Evolutionary conservation across 768 basidiomycete genomes (phyloP).

Genomic region (Tylopilus sp.): DNA sequence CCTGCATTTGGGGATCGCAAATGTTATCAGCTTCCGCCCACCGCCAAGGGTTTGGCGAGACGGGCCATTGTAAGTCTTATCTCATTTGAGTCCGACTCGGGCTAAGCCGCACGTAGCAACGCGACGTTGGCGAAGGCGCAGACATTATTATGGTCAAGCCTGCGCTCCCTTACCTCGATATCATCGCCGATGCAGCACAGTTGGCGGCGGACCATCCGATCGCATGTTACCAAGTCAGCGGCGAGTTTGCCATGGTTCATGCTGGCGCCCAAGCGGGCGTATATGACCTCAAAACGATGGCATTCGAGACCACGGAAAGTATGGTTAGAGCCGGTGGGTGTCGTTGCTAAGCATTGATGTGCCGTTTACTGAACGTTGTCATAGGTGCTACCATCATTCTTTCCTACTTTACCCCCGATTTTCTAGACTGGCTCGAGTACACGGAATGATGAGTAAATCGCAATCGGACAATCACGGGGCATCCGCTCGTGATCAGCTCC

Average conservation of each 20-base stretch:
- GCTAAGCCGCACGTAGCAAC: constrained; percentile 49
- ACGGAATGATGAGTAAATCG: background rate
- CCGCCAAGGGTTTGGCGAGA: constrained; percentile 84
- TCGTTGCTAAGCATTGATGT: background rate
- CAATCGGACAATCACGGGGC: constrained; percentile 12
- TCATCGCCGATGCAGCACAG: constrained; percentile 83
- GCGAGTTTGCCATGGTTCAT: constrained; percentile 96
- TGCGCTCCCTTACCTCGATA: constrained; percentile 92
- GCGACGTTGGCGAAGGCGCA: constrained; percentile 88
- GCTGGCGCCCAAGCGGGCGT: constrained; percentile 92
- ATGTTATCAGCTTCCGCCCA: constrained; percentile 95
- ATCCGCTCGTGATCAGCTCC: too few relatives aligned
- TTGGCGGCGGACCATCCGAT: constrained; percentile 84
- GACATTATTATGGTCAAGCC: constrained; percentile 99
- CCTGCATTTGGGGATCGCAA: constrained; percentile 94
- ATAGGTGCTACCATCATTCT: constrained; percentile 85
- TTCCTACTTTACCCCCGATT: constrained; percentile 95
- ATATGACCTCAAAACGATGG: constrained; percentile 90
- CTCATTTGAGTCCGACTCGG: background rate
- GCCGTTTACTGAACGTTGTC: constrained; percentile 7
- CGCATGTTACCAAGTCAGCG: constrained; percentile 97
- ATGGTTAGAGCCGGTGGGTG: constrained; percentile 86
- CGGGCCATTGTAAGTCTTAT: constrained; percentile 79
- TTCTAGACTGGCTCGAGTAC: constrained; percentile 75
- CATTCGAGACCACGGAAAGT: constrained; percentile 87